A percentile compares a stretch with the other conserved stretches of the same genome.
Evolutionary conservation across 345 rosid species (phyloP).

Genomic region (Lepidium didymum): DNA sequence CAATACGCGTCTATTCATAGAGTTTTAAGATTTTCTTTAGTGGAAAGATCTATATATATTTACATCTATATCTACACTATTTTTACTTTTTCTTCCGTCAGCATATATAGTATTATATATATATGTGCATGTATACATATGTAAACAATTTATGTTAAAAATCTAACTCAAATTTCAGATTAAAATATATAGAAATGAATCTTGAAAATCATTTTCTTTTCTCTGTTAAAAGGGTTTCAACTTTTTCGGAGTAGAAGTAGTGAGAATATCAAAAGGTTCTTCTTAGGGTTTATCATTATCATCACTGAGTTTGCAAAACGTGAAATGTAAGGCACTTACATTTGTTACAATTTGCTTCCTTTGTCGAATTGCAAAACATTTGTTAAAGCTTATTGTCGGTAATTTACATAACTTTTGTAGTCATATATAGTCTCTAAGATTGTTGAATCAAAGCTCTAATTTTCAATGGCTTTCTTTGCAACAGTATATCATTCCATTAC

Average conservation of each 20-base stretch:
- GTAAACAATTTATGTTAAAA: not conserved
- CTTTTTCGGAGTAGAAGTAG: not conserved
- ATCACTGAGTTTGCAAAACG: not conserved
- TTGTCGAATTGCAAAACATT: not conserved
- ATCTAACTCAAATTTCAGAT: not conserved
- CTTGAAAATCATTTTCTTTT: not conserved
- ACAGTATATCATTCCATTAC: slow-evolving; percentile 64
- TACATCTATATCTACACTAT: not conserved
- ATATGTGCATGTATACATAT: not conserved
- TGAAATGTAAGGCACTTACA: slow-evolving; percentile 1
- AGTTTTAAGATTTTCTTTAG: slow-evolving; percentile 6
- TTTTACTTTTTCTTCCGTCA: not conserved
- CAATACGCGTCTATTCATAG: not conserved
- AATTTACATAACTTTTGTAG: not conserved
- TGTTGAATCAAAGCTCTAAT: slow-evolving; percentile 27
- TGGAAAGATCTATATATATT: slow-evolving; percentile 1
- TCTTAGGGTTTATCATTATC: not conserved
- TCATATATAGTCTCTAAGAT: not conserved
- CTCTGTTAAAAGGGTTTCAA: not conserved
- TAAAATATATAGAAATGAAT: slow-evolving; percentile 6
- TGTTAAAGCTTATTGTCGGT: not conserved
- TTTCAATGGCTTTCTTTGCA: slow-evolving; percentile 32
- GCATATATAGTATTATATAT: not conserved
- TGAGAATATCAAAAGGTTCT: not conserved
- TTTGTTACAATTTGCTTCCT: not conserved